Evolutionary conservation across 805 yeast species (phyloP), one percentile per base, ranked within the genome.

Genomic region (Zygoascus ofunaensis): DNA sequence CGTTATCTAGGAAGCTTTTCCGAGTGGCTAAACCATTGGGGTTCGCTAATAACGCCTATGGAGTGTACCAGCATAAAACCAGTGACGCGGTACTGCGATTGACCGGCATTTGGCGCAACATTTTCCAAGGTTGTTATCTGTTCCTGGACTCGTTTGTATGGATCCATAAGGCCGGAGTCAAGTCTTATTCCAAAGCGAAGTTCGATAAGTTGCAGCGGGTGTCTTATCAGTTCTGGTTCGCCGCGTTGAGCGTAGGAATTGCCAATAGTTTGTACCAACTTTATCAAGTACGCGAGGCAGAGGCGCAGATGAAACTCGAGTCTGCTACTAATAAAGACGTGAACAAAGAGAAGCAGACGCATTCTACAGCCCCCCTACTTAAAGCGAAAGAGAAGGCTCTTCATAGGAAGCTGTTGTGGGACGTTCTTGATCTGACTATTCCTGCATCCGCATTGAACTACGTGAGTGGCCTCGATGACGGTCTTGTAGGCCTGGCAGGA

Each of bases 401-500:
- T 12, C 68, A 71, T 53, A 73, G 80, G 56, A 84, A 79, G 64
- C 65, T 86, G 48, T 63, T 81, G 23, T 84, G 90, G 85, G 90
- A 87, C 60, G 60, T 73, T 8, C 72, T 82, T 49, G 97, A 89
- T 64, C 59, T 76, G 50, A 70, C 82, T 50, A 80, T 89, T 56
- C 94, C 92, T 10, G 66, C 80, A 58, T 79, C 82, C 62, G 75
- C 79, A 43, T 73, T 84, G 62, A 71, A 74, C 46, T 65, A 69
- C 63, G 66, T 82, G 54, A 70, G 70, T 53, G 21, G 15, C 14
- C 68, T 77, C 55, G 76, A 79, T 59, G 96, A 89, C 55, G 92
- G 94, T 41, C 71, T 79, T 35, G 76, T 87, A 41, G 96, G 94
- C 32, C 65, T 80, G 46, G 87, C 92, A 33, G 97, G 97, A 59